Conservation (phyloP, 345 rosid genomes). For the Brassica nigra region DNA sequence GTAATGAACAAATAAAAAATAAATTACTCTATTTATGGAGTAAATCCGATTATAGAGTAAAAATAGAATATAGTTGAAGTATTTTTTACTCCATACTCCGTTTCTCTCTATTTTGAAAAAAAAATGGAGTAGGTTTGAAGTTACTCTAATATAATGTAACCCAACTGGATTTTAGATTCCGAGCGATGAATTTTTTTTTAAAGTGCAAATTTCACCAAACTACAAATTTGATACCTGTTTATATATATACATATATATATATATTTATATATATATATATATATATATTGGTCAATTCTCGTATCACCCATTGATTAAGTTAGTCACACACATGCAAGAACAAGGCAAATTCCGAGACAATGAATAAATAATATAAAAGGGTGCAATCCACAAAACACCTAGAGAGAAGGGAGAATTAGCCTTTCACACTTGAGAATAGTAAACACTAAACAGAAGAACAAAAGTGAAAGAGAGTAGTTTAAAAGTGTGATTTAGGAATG, state of each 20-base stretch:
- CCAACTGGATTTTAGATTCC: conserved; percentile 27
- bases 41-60: no score
- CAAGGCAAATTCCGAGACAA: conserved; percentile 3
- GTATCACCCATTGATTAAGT: conserved; percentile 20
- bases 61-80: no score
- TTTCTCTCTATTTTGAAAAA: no score
- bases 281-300: conserved; percentile 13
- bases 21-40: no score
- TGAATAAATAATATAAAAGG: conserved; percentile 29
- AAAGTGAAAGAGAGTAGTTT: conserved; percentile 39
- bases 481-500: conserved; percentile 37
- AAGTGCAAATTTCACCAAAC: conserved; percentile 39
- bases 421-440: conserved; percentile 22
- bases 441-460: background rate
- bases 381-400: conserved; percentile 40
- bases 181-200: background rate
- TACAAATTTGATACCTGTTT: conserved; percentile 16
- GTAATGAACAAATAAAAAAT: no score
- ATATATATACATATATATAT: no score
- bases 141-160: conserved; percentile 3
- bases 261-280: no score
- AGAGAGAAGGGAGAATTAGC: conserved; percentile 34
- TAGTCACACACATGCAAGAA: conserved; percentile 33
- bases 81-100: no score
- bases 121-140: no score